Evolutionary conservation across 2,329 filamentous ascomycete genomes (phyloP).

Genomic region (Claviceps sp.): DNA sequence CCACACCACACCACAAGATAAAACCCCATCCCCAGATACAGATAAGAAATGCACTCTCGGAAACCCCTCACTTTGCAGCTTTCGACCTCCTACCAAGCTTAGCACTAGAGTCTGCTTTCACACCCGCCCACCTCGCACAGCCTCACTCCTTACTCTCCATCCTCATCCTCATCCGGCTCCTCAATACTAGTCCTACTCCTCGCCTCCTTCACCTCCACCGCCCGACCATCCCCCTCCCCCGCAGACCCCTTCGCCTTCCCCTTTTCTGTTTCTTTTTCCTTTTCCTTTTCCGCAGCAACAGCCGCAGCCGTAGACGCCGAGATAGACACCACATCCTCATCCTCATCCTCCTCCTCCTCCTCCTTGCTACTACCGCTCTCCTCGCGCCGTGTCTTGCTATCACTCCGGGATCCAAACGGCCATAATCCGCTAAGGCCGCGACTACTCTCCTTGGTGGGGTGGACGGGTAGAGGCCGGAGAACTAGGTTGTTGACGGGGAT

Average conservation of each 20-base stretch:
- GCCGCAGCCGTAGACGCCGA: neutral
- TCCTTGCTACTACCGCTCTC: constrained; percentile 16
- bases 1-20: neutral
- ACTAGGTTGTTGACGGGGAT: constrained; percentile 29
- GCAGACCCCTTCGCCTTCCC: constrained; percentile 10
- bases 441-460: constrained; percentile 31
- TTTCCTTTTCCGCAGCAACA: constrained; percentile 7
- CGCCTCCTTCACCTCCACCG: constrained; percentile 40
- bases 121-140: too few species aligned
- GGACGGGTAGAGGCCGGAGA: constrained; percentile 40
- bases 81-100: too few species aligned
- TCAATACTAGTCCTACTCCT: constrained; percentile 44
- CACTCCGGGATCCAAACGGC: constrained; percentile 37
- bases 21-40: too few species aligned
- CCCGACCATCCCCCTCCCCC: constrained; percentile 21
- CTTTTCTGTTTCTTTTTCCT: constrained; percentile 17
- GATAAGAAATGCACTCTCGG: neutral
- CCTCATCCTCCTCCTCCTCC: neutral
- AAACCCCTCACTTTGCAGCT: too few species aligned
- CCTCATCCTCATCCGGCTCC: constrained; percentile 41
- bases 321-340: constrained; percentile 2
- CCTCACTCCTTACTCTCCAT: neutral
- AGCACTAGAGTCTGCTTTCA: too few species aligned
- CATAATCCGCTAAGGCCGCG: constrained; percentile 39
- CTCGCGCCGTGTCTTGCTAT: constrained; percentile 15